Conservation (phyloP, 139 green algal genomes). For the Chlamydomonas urium region DNA sequence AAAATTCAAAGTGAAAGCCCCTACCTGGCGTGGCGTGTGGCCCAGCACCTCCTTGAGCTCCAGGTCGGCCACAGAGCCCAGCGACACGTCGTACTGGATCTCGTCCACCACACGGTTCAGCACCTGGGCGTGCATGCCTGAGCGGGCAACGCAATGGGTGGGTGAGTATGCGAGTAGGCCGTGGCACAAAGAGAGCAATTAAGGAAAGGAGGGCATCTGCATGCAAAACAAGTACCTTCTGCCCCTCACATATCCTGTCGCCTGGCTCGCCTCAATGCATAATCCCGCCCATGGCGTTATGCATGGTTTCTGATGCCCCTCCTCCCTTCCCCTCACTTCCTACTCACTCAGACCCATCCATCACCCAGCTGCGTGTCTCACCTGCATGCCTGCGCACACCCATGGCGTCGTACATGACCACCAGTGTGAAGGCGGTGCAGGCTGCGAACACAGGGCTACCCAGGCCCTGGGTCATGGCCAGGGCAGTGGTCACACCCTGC, state of each 20-base stretch:
- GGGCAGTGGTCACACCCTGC: conserved; percentile 82
- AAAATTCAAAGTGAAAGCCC: neutral
- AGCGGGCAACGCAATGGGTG: neutral
- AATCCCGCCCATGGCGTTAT: too few relatives aligned
- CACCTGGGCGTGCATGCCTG: conserved; percentile 87
- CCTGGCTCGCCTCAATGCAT: too few relatives aligned
- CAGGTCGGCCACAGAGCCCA: conserved; percentile 58
- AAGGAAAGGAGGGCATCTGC: too few relatives aligned
- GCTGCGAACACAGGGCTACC: conserved; percentile 82
- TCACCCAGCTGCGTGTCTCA: conserved; percentile 17
- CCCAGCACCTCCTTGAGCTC: conserved; percentile 97
- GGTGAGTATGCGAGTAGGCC: neutral
- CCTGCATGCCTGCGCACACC: conserved; percentile 91
- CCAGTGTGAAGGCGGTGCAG: conserved; percentile 81
- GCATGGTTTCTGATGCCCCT: too few relatives aligned
- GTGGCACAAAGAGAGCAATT: conserved; percentile 3
- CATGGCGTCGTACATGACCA: conserved; percentile 99
- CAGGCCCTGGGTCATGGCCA: conserved; percentile 83
- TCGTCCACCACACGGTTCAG: conserved; percentile 83
- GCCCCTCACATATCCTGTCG: too few relatives aligned
- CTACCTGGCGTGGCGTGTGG: conserved; percentile 90
- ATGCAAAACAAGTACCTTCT: too few relatives aligned
- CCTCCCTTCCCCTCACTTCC: neutral
- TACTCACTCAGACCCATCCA: neutral
- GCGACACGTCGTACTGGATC: conserved; percentile 7